Base-by-base conservation (phyloP, 805 yeast genomes). In the Teunomyces pallodes region DNA sequence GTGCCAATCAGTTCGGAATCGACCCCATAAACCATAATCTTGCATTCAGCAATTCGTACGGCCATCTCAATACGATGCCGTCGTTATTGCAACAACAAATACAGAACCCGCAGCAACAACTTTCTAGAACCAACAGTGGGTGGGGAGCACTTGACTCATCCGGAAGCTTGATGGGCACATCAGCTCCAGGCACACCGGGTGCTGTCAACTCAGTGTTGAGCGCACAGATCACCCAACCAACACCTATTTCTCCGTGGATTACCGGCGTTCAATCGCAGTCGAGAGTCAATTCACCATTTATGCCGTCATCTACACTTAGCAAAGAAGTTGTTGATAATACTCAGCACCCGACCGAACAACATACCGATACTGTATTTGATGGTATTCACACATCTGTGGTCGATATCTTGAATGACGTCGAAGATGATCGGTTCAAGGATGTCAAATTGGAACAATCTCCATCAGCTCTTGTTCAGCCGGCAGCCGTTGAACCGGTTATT, bases 201-300 rank as follows among this genome's bases (percentile, higher is more conserved):
- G 45, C 61, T 3, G 59, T 52, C 3, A 58, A 58, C 24, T 62
- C 62, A 4, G 58, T 59, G 1, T 46, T 61, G 33, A 49, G 59
- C 10, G 45, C 62, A 8, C 59, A 58, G 35, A 49, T 67, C 42
- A 52, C 55, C 35, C 75, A 68, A 51, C 69, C 73, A 3, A 59
- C 74, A 13, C 74, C 76, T 4, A 56, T 70, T 43, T 72, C 77
- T 4, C 77, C 77, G 4, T 73, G 77, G 78, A 46, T 64, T 32
- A 52, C 70, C 7, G 61, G 67, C 9, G 59, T 61, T 10, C 71
- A 62, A 44, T 54, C 67, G 5, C 63, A 52, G 49, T 69, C 75
- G 3, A 58, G 77, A 20, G 74, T 65, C 16, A 65, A 61, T 47
- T 71, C 76, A 5, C 78, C 78, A 3, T 73, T 72, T 52, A 65